phyloP scores from a whole-genome alignment of 257 asterid genomes.

The Salvia rosmarinus region DNA sequence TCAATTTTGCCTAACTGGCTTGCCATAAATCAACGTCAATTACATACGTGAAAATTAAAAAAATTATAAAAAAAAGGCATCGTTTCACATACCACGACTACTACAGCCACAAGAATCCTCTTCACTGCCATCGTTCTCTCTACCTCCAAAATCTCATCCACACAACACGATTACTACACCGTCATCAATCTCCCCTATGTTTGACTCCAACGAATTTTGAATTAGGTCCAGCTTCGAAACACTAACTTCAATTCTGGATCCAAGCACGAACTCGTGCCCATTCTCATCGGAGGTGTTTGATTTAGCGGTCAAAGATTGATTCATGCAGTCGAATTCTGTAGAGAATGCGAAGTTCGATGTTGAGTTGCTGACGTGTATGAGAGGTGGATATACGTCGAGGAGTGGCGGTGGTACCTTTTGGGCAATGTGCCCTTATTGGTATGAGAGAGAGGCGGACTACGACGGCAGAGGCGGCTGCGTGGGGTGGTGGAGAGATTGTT shows the following conservation, averaged over 20 bases:
- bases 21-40: too few relatives aligned
- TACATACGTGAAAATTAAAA: too few relatives aligned
- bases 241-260: slow-evolving; percentile 44
- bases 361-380: slow-evolving; percentile 33
- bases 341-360: slow-evolving; percentile 44
- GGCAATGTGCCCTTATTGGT: slow-evolving; percentile 74
- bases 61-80: too few relatives aligned
- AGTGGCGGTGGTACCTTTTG: slow-evolving; percentile 49
- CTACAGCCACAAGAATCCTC: slow-evolving; percentile 42
- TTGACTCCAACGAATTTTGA: slow-evolving; percentile 38
- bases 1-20: too few relatives aligned
- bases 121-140: slow-evolving; percentile 51
- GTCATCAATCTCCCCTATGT: slow-evolving; percentile 51
- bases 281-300: slow-evolving; percentile 49
- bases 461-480: too few relatives aligned
- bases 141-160: slow-evolving; percentile 36
- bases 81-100: too few relatives aligned
- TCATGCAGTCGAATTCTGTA: slow-evolving; percentile 43
- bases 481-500: too few relatives aligned
- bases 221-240: slow-evolving; percentile 35
- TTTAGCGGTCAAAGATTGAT: slow-evolving; percentile 47
- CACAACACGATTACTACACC: slow-evolving; percentile 47
- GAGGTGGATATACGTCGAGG: neutral
- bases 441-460: too few relatives aligned
- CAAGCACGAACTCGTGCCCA: slow-evolving; percentile 45